Evolutionary conservation across 2,329 filamentous ascomycete genomes (phyloP).

Genomic region (Neophaeococcomyces mojaviensis): DNA sequence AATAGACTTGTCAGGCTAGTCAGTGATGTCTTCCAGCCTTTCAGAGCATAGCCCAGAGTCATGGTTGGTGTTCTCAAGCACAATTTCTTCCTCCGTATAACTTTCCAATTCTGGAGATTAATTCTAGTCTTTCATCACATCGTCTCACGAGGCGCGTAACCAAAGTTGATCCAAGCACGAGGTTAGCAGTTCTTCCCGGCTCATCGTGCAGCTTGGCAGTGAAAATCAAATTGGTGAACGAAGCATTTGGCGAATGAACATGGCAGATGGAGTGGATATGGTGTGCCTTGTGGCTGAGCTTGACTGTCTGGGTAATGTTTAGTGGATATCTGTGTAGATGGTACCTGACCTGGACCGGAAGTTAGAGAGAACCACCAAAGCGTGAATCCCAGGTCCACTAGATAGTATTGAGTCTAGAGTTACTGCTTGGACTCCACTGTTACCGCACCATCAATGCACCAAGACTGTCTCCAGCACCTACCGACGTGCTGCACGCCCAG

Average conservation of each 20-base stretch:
- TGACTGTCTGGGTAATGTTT: not conserved
- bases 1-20: no score
- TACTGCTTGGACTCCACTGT: slow-evolving; percentile 1
- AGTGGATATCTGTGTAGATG: not conserved
- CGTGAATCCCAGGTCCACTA: not conserved
- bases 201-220: slow-evolving; percentile 1
- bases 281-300: not conserved
- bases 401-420: not conserved
- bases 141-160: not conserved
- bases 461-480: not conserved
- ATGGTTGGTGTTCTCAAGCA: no score
- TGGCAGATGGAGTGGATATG: not conserved
- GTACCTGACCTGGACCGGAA: slow-evolving; percentile 2
- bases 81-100: not conserved
- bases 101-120: not conserved
- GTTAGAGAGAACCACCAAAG: not conserved
- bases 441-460: slow-evolving; percentile 4
- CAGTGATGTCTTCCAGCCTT: no score
- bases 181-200: not conserved
- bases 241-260: not conserved
- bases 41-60: no score
- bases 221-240: slow-evolving; percentile 1
- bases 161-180: not conserved
- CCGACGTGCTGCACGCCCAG: not conserved
- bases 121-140: not conserved